A percentile compares a stretch with the other conserved stretches of the same genome.
Evolutionary conservation across 768 basidiomycete species (phyloP).

Genomic region (Galerina marginata): DNA sequence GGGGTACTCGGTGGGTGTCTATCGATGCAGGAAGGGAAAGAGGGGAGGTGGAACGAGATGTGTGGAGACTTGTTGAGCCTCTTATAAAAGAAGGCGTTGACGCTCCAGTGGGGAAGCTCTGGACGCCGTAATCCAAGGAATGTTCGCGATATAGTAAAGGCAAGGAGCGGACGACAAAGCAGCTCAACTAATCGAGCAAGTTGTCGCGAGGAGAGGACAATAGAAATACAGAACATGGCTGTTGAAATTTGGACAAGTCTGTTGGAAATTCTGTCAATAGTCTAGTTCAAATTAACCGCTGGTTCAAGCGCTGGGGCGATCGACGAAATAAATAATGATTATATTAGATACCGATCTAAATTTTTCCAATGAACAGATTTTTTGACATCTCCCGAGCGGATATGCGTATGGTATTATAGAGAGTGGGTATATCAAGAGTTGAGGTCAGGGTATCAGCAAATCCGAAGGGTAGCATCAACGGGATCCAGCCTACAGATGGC

Average conservation of each 20-base stretch:
- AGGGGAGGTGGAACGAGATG: constrained; percentile 55
- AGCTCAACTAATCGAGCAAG: no score
- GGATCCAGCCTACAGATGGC: constrained; percentile 86
- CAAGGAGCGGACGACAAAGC: no score
- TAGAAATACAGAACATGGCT: no score
- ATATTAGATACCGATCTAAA: constrained; percentile 49
- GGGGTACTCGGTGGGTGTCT: constrained; percentile 48
- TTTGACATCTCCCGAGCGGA: constrained; percentile 83
- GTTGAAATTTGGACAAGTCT: no score
- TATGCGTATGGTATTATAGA: constrained; percentile 78
- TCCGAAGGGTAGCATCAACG: constrained; percentile 94
- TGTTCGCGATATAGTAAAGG: no score
- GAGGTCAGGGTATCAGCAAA: constrained; percentile 85
- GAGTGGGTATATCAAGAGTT: constrained; percentile 84
- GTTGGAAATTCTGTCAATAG: no score
- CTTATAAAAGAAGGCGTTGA: constrained; percentile 42
- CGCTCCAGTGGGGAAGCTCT: constrained; percentile 52
- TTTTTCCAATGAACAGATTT: constrained; percentile 88
- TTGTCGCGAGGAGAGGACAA: no score
- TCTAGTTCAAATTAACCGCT: no score
- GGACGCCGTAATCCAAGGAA: constrained; percentile 37
- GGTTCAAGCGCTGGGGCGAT: no score
- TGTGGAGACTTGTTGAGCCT: constrained; percentile 61
- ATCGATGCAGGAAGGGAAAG: constrained; percentile 63
- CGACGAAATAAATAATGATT: background rate